These are phyloP conservation scores for Croton setiger DNA, from an alignment of 441 rosid species.

Conservation along the genomic window DNA sequence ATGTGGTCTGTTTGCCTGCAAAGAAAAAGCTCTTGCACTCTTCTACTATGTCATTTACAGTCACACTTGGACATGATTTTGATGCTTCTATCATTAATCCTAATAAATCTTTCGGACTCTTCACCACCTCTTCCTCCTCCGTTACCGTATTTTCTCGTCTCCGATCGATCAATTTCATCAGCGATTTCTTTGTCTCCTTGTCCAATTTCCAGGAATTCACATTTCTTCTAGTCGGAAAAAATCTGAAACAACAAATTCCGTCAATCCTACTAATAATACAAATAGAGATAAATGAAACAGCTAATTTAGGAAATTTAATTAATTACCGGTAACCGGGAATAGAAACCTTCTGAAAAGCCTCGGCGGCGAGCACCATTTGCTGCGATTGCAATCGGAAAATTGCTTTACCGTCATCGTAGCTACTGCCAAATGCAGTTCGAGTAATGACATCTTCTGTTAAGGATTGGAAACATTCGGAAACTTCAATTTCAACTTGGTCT, in stretches of 20 bases:
- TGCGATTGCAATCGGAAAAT: constrained; percentile 71
- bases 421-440: constrained; percentile 73
- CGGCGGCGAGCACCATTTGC: constrained; percentile 76
- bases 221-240: constrained; percentile 71
- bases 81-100: constrained; percentile 86
- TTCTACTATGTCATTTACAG: constrained; percentile 77
- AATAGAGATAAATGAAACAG: no score
- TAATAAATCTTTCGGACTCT: constrained; percentile 61
- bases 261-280: no score
- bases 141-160: constrained; percentile 25
- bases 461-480: constrained; percentile 75
- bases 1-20: constrained; percentile 97
- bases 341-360: constrained; percentile 75
- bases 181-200: constrained; percentile 59
- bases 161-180: constrained; percentile 52
- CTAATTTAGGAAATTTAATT: background rate
- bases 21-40: constrained; percentile 98
- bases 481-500: constrained; percentile 68
- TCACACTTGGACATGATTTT: constrained; percentile 35
- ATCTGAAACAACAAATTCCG: constrained; percentile 22
- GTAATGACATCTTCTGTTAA: constrained; percentile 83
- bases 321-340: constrained; percentile 82
- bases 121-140: constrained; percentile 3
- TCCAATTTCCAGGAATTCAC: constrained; percentile 75
- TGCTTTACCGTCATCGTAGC: constrained; percentile 81